Conservation (phyloP, 176 grass and related monocot genomes). For the Zoysia japonica region DNA sequence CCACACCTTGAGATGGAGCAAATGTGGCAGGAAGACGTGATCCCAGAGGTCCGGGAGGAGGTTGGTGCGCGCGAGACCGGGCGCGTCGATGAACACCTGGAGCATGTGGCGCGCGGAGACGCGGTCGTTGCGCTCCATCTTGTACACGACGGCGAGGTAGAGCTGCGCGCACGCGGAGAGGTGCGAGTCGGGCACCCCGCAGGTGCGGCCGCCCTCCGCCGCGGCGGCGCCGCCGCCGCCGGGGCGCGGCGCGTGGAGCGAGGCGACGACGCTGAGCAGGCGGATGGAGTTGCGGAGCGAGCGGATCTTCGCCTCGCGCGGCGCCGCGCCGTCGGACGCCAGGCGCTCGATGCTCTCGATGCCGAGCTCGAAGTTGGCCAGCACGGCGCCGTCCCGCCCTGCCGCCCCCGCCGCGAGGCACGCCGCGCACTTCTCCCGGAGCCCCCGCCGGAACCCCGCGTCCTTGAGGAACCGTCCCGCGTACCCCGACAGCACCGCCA, state of each 20-base stretch:
- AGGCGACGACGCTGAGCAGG: slow-evolving; percentile 81
- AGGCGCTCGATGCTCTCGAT: slow-evolving; percentile 89
- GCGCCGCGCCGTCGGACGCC: slow-evolving; percentile 44
- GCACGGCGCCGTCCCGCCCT: slow-evolving; percentile 37
- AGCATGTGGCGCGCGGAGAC: slow-evolving; percentile 80
- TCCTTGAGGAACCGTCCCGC: slow-evolving; percentile 76
- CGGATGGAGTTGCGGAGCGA: slow-evolving; percentile 90
- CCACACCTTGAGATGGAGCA: slow-evolving; percentile 97
- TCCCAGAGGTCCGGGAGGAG: slow-evolving; percentile 95
- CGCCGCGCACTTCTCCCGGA: slow-evolving; percentile 68
- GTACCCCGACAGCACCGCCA: slow-evolving; percentile 77
- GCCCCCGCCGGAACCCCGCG: slow-evolving; percentile 51
- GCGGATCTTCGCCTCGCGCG: slow-evolving; percentile 78
- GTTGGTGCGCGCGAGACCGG: slow-evolving; percentile 68
- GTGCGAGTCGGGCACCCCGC: slow-evolving; percentile 74
- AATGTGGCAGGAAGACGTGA: slow-evolving; percentile 87
- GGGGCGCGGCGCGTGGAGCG: slow-evolving; percentile 51
- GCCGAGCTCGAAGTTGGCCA: slow-evolving; percentile 89
- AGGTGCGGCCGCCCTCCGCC: slow-evolving; percentile 28
- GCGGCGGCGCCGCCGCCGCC: background rate
- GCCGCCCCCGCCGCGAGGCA: slow-evolving; percentile 43
- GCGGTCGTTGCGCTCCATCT: slow-evolving; percentile 75
- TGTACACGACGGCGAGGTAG: slow-evolving; percentile 86
- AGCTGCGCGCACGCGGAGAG: slow-evolving; percentile 86
- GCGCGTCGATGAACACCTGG: slow-evolving; percentile 87